These are phyloP conservation scores for Quercus gilva DNA, from an alignment of 306 rosid species.

Conservation along the genomic window DNA sequence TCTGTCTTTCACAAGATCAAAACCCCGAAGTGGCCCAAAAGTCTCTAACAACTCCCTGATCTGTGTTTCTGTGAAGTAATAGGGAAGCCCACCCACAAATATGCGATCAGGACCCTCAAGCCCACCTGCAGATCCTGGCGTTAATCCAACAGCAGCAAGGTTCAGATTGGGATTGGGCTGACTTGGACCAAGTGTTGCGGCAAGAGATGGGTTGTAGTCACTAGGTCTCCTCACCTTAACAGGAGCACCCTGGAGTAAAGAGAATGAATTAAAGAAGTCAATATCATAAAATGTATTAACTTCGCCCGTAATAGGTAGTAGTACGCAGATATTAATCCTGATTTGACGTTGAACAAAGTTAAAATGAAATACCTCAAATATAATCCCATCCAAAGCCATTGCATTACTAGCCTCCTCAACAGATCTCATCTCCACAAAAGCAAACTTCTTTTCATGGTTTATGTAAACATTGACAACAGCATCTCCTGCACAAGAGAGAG, in stretches of 20 bases:
- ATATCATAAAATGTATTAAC: background rate
- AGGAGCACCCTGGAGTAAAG: constrained; percentile 78
- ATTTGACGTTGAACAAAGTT: background rate
- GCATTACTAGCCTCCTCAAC: constrained; percentile 99
- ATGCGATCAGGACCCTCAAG: constrained; percentile 99
- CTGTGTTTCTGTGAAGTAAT: constrained; percentile 93
- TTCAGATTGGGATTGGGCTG: constrained; percentile 94
- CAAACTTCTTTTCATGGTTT: constrained; percentile 97
- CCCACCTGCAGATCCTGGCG: constrained; percentile 99
- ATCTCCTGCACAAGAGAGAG: constrained; percentile 55
- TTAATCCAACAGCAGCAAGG: constrained; percentile 83
- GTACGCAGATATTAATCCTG: background rate
- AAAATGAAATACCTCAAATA: constrained; percentile 65
- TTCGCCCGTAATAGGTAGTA: background rate
- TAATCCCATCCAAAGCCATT: constrained; percentile 98
- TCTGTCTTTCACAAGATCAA: constrained; percentile 96
- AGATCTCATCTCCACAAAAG: constrained; percentile 98
- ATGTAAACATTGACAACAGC: constrained; percentile 98
- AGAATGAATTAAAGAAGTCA: background rate
- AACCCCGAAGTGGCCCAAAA: constrained; percentile 95
- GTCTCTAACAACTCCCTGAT: constrained; percentile 93
- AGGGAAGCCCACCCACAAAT: constrained; percentile 98
- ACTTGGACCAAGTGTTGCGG: constrained; percentile 98
- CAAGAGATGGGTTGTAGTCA: constrained; percentile 94
- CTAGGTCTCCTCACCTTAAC: constrained; percentile 99